Evolutionary conservation across 2,329 filamentous ascomycete genomes (phyloP).

Genomic region (Penicillium palitans): DNA sequence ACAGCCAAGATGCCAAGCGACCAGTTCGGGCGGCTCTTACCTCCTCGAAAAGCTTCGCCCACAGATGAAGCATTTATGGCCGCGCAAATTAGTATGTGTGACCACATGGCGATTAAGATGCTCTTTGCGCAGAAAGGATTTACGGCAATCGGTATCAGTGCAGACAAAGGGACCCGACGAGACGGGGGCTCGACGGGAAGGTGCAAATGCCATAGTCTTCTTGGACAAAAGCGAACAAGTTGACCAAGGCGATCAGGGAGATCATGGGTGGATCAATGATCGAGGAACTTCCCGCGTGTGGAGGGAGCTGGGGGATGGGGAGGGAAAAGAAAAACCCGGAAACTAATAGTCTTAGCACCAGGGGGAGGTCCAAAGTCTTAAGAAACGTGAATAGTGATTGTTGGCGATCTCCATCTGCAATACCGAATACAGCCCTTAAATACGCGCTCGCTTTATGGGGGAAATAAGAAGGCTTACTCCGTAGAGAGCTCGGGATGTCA

Average conservation of each 20-base stretch:
- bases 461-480: neutral
- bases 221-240: neutral
- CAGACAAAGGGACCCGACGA: neutral
- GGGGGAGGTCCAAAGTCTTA: neutral
- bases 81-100: neutral
- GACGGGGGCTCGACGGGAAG: neutral
- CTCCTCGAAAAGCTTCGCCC: neutral
- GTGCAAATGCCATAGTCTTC: neutral
- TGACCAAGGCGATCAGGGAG: neutral
- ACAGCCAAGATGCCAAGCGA: neutral
- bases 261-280: neutral
- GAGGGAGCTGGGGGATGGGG: neutral
- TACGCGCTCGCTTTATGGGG: neutral
- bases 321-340: neutral
- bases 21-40: neutral
- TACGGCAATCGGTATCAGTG: neutral
- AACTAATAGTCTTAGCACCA: neutral
- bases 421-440: neutral
- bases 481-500: neutral
- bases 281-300: neutral
- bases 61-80: neutral
- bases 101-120: neutral
- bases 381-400: neutral
- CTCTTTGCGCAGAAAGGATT: neutral
- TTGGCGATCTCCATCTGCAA: neutral